These are phyloP conservation scores for Cercospora nicotianae DNA, from an alignment of 2,329 filamentous ascomycete species.

Conservation along the genomic window DNA sequence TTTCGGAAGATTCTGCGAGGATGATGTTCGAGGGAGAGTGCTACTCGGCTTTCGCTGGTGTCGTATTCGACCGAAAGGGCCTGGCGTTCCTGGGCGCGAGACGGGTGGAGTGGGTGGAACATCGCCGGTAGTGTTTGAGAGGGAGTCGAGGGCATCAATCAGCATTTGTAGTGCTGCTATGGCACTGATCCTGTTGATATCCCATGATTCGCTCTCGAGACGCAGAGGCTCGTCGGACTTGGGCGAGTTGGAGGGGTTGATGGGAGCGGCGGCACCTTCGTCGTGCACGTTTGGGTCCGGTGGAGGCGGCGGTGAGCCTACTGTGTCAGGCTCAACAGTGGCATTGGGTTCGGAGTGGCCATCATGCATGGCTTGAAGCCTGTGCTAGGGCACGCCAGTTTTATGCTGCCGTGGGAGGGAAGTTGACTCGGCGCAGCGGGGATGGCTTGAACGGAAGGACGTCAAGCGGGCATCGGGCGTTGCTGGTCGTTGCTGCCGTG, in stretches of 20 bases:
- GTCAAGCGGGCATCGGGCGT: not conserved
- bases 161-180: conserved; percentile 76
- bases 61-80: conserved; percentile 35
- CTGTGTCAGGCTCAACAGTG: not conserved
- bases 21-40: conserved; percentile 43
- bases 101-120: conserved; percentile 77
- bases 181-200: conserved; percentile 72
- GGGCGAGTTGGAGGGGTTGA: conserved; percentile 18
- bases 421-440: not conserved
- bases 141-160: conserved; percentile 57
- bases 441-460: not conserved
- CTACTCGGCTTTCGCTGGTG: conserved; percentile 18
- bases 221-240: conserved; percentile 35
- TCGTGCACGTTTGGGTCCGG: conserved; percentile 32
- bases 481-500: not conserved
- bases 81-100: conserved; percentile 60
- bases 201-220: conserved; percentile 50
- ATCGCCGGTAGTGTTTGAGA: conserved; percentile 73
- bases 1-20: conserved; percentile 48
- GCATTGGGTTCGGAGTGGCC: not conserved
- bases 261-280: conserved; percentile 23
- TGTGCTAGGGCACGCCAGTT: not conserved
- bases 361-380: not conserved
- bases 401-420: not conserved
- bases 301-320: conserved; percentile 30